These are phyloP conservation scores for Esteya vermicola DNA, from an alignment of 2,329 filamentous ascomycete species.

Conservation along the genomic window DNA sequence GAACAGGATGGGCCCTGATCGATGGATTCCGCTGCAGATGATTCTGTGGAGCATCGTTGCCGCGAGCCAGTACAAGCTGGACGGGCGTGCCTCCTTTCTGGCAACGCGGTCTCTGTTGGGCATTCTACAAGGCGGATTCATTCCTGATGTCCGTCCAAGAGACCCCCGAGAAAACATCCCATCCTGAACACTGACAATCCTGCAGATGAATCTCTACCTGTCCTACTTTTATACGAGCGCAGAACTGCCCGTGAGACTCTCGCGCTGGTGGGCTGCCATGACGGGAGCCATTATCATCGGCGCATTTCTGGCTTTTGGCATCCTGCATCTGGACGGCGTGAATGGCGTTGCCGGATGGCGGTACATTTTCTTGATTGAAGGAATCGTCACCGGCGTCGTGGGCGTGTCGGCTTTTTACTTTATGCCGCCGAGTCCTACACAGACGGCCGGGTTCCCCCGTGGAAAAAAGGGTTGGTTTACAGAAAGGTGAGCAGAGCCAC, in stretches of 20 bases:
- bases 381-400: slow-evolving; percentile 26
- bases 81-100: slow-evolving; percentile 23
- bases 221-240: slow-evolving; percentile 29
- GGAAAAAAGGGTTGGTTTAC: slow-evolving; percentile 45
- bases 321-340: slow-evolving; percentile 25
- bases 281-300: slow-evolving; percentile 24
- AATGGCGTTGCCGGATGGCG: slow-evolving; percentile 22
- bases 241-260: slow-evolving; percentile 23
- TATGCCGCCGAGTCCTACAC: slow-evolving; percentile 36
- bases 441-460: slow-evolving; percentile 39
- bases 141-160: too few relatives aligned
- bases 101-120: slow-evolving; percentile 23
- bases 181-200: too few relatives aligned
- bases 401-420: slow-evolving; percentile 38
- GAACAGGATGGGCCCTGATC: slow-evolving; percentile 41
- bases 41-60: slow-evolving; percentile 40
- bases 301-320: slow-evolving; percentile 22
- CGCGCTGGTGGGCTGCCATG: slow-evolving; percentile 27
- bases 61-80: slow-evolving; percentile 28
- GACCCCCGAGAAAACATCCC: too few relatives aligned
- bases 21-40: slow-evolving; percentile 47
- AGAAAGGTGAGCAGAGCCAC: slow-evolving; percentile 21
- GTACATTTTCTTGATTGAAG: slow-evolving; percentile 45
- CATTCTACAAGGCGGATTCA: slow-evolving; percentile 30
- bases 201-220: slow-evolving; percentile 27